These are phyloP conservation scores for Cutaneotrichosporon sp. DNA, from an alignment of 1,284 basidiomycete species.

Conservation along the genomic window DNA sequence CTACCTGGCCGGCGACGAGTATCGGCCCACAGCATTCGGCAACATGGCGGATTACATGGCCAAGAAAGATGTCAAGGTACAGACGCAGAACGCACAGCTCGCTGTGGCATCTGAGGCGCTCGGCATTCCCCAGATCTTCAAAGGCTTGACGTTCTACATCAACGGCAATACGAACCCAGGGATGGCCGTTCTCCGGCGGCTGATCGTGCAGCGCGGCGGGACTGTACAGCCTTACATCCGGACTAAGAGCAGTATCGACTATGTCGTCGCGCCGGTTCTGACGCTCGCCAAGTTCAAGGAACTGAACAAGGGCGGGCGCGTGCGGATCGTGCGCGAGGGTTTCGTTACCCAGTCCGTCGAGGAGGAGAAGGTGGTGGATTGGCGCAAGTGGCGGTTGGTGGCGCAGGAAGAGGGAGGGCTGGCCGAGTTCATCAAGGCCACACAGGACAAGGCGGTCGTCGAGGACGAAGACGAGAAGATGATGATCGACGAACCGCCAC, in stretches of 20 bases:
- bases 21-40: conserved; percentile 76
- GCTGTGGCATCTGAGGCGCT: conserved; percentile 39
- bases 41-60: conserved; percentile 82
- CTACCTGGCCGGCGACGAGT: conserved; percentile 55
- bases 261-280: conserved; percentile 84
- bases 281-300: conserved; percentile 86
- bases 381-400: conserved; percentile 45
- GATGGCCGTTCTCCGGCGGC: conserved; percentile 73
- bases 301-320: conserved; percentile 62
- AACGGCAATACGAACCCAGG: conserved; percentile 90
- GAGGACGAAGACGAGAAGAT: neutral
- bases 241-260: conserved; percentile 45
- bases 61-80: conserved; percentile 84
- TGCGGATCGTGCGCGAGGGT: conserved; percentile 82
- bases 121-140: conserved; percentile 62
- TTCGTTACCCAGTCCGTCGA: conserved; percentile 80
- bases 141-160: conserved; percentile 75
- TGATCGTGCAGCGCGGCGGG: conserved; percentile 82
- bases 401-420: conserved; percentile 21
- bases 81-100: conserved; percentile 74
- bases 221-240: conserved; percentile 63
- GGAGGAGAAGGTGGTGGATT: conserved; percentile 60
- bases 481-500: neutral
- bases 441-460: neutral
- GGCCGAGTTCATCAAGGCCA: conserved; percentile 32